These are phyloP conservation scores for Otatea glauca DNA, from an alignment of 176 grass and related monocot species.

Conservation along the genomic window DNA sequence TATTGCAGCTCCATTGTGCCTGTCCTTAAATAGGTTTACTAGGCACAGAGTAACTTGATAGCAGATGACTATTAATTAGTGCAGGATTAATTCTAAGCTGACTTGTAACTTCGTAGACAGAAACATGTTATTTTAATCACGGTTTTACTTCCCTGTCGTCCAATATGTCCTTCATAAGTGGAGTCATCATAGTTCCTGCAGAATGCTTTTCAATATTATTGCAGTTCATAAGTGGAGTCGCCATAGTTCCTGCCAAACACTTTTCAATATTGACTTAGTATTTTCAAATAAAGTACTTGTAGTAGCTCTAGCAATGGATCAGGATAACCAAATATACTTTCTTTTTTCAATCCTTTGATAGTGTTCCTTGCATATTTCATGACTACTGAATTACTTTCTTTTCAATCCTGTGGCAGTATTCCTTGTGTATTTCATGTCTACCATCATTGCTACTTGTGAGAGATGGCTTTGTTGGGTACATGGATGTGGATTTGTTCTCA, in stretches of 20 bases:
- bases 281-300: slow-evolving; percentile 15
- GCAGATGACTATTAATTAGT: neutral
- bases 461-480: slow-evolving; percentile 89
- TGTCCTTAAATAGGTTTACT: slow-evolving; percentile 22
- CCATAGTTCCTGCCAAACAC: slow-evolving; percentile 8
- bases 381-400: slow-evolving; percentile 42
- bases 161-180: slow-evolving; percentile 24
- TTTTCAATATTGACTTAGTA: slow-evolving; percentile 25
- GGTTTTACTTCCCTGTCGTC: slow-evolving; percentile 13
- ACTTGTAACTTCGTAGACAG: slow-evolving; percentile 20
- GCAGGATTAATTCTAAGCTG: slow-evolving; percentile 9
- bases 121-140: slow-evolving; percentile 18
- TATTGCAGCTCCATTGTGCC: neutral
- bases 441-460: slow-evolving; percentile 81
- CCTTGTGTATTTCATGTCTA: slow-evolving; percentile 68
- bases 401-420: slow-evolving; percentile 61
- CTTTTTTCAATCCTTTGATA: neutral
- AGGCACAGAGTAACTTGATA: neutral
- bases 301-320: slow-evolving; percentile 22
- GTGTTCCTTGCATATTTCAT: slow-evolving; percentile 61
- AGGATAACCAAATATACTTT: slow-evolving; percentile 2
- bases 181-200: slow-evolving; percentile 5
- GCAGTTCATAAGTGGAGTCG: neutral
- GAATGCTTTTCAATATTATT: slow-evolving; percentile 21
- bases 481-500: slow-evolving; percentile 92